phyloP scores from a whole-genome alignment of 2,329 filamentous ascomycete genomes.

The Pyrenophora teres region DNA sequence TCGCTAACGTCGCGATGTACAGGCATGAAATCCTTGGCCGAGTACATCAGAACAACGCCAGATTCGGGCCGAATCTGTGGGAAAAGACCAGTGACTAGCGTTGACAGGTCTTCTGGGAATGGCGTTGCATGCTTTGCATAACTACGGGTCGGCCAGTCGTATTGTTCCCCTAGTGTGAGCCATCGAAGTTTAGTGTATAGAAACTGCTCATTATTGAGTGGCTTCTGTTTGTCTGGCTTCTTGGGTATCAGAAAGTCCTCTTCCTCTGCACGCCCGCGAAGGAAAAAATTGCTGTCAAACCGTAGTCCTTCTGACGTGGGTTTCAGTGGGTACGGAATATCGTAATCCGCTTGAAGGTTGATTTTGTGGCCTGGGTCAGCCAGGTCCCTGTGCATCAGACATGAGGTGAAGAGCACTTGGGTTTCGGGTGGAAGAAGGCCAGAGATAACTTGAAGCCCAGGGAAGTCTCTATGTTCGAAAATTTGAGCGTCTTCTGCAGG shows the following conservation, averaged over 20 bases:
- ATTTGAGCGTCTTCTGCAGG: conserved; percentile 34
- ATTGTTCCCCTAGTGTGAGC: conserved; percentile 93
- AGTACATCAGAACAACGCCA: conserved; percentile 92
- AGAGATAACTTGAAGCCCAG: conserved; percentile 74
- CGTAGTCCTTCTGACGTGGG: conserved; percentile 40
- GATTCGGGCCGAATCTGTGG: conserved; percentile 82
- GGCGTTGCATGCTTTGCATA: conserved; percentile 73
- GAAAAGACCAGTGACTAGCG: conserved; percentile 72
- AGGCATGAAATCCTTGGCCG: conserved; percentile 86
- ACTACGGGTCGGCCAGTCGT: conserved; percentile 89
- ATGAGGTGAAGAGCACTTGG: conserved; percentile 73
- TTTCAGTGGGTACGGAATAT: conserved; percentile 64
- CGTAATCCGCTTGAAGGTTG: conserved; percentile 82
- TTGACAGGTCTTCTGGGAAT: conserved; percentile 76
- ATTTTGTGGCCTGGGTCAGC: conserved; percentile 76
- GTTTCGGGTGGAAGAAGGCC: conserved; percentile 71
- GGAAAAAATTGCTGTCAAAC: conserved; percentile 42
- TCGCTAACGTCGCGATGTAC: conserved; percentile 95
- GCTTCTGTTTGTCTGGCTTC: conserved; percentile 71
- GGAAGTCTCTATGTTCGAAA: conserved; percentile 47
- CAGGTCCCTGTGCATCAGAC: conserved; percentile 78
- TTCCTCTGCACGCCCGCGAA: conserved; percentile 33
- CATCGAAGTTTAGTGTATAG: conserved; percentile 84
- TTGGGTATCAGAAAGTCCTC: conserved; percentile 59
- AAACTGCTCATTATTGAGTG: conserved; percentile 71